Conservation (phyloP, 371 early-diverging fungal genomes). For the Entomophthora muscae region DNA sequence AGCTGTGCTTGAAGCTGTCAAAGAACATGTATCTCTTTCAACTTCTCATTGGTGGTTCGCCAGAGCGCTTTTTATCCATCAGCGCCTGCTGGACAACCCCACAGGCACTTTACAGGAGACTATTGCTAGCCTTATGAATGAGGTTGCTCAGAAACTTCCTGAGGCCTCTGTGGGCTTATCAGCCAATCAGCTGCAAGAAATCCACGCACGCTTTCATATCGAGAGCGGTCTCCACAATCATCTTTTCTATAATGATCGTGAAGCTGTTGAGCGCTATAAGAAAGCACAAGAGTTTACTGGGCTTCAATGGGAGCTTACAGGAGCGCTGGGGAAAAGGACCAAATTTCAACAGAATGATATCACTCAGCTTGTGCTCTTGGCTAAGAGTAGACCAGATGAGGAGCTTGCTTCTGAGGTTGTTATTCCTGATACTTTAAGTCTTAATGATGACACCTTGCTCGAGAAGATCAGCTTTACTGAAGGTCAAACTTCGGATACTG, state of each 20-base stretch:
- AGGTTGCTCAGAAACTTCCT: conserved; percentile 9
- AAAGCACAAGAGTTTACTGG: conserved; percentile 60
- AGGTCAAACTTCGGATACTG: conserved; percentile 13
- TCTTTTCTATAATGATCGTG: conserved; percentile 49
- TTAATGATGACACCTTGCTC: conserved; percentile 83
- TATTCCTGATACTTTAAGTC: conserved; percentile 45
- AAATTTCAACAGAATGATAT: conserved; percentile 78
- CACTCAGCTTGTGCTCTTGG: conserved; percentile 77
- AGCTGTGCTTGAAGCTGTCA: conserved; percentile 27
- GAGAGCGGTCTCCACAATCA: conserved; percentile 61
- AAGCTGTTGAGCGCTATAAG: conserved; percentile 42
- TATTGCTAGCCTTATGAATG: conserved; percentile 22
- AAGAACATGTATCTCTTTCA: conserved; percentile 16
- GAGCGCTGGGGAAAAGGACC: conserved; percentile 79
- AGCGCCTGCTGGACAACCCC: conserved; percentile 71
- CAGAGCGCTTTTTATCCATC: conserved; percentile 56
- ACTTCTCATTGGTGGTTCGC: conserved; percentile 55
- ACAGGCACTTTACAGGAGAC: conserved; percentile 38
- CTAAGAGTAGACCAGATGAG: conserved; percentile 40
- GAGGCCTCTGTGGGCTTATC: conserved; percentile 6
- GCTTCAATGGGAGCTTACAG: conserved; percentile 67
- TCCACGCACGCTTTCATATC: conserved; percentile 44
- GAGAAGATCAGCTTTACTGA: conserved; percentile 51
- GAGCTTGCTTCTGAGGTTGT: conserved; percentile 8
- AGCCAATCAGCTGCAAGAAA: conserved; percentile 11